phyloP scores from a whole-genome alignment of 805 yeast genomes.

The Barnettozyma siamensis region DNA sequence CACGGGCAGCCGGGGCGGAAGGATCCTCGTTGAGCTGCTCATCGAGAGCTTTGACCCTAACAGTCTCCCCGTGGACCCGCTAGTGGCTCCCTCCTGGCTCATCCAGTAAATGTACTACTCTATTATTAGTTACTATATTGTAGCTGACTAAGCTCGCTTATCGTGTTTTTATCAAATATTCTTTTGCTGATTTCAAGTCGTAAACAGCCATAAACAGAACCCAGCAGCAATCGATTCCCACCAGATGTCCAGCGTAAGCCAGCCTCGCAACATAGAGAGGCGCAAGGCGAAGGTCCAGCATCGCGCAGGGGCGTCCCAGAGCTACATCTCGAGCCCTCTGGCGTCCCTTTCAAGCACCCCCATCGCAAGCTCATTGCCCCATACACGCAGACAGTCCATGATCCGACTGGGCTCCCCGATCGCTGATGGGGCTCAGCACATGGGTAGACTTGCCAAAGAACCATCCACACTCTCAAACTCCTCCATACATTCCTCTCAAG shows the following conservation, averaged over 20 bases:
- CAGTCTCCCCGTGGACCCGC: conserved; percentile 36
- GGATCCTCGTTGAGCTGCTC: conserved; percentile 84
- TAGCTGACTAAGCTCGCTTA: too few relatives aligned
- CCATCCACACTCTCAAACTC: not conserved
- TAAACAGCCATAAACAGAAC: not conserved
- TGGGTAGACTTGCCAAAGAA: not conserved
- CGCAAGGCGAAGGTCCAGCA: not conserved
- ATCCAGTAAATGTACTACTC: conserved; percentile 13
- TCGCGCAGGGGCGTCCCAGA: not conserved
- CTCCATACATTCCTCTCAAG: conserved; percentile 1
- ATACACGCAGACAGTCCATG: conserved; percentile 11
- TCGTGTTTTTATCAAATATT: too few relatives aligned
- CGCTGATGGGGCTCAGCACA: not conserved
- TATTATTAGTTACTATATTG: too few relatives aligned
- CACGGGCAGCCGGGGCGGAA: conserved; percentile 88
- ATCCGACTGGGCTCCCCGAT: conserved; percentile 9
- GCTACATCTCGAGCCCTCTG: not conserved
- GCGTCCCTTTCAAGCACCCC: not conserved
- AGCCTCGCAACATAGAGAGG: conserved; percentile 1
- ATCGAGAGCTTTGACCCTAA: conserved; percentile 65
- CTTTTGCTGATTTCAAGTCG: too few relatives aligned
- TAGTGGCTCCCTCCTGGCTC: conserved; percentile 44
- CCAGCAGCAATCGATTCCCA: too few relatives aligned
- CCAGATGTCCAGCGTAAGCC: not conserved
- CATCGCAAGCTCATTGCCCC: not conserved